These are phyloP conservation scores for Zopfia rhizophila DNA, from an alignment of 2,329 filamentous ascomycete species.

Conservation along the genomic window DNA sequence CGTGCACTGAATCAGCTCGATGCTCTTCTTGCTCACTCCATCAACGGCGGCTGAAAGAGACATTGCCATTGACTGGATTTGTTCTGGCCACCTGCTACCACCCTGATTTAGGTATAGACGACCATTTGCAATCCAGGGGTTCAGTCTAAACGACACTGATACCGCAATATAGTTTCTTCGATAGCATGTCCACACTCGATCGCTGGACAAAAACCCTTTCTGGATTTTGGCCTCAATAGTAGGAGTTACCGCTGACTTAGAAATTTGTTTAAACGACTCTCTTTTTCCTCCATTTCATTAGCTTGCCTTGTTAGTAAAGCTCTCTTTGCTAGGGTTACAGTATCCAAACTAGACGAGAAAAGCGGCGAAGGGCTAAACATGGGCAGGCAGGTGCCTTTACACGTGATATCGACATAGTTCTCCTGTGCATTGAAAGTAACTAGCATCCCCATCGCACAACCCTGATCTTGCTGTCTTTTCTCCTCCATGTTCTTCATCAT, in stretches of 20 bases:
- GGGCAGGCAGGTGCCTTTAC: slow-evolving; percentile 65
- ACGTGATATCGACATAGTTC: slow-evolving; percentile 70
- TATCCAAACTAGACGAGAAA: too few species aligned
- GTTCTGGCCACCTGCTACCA: slow-evolving; percentile 59
- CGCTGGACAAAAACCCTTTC: slow-evolving; percentile 85
- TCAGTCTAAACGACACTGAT: slow-evolving; percentile 78
- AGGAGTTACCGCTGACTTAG: slow-evolving; percentile 74
- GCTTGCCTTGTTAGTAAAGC: too few species aligned
- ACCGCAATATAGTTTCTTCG: slow-evolving; percentile 91
- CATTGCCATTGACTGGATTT: slow-evolving; percentile 81
- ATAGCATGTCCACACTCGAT: slow-evolving; percentile 92
- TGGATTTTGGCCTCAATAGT: slow-evolving; percentile 84
- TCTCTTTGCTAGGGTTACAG: too few species aligned
- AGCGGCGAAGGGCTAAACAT: too few species aligned
- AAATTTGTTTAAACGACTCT: too few species aligned
- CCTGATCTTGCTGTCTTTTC: too few species aligned
- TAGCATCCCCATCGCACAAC: too few species aligned
- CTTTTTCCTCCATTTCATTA: too few species aligned
- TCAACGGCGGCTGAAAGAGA: slow-evolving; percentile 85
- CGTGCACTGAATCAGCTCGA: slow-evolving; percentile 89
- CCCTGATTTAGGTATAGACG: slow-evolving; percentile 67
- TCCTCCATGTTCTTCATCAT: too few species aligned
- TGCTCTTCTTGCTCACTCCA: slow-evolving; percentile 76
- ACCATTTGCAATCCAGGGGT: slow-evolving; percentile 67
- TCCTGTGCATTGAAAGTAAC: slow-evolving; percentile 59